Evolutionary conservation across 2,329 filamentous ascomycete species (phyloP), one percentile per base, ranked within the genome.

Genomic region (Scedosporium aurantiacum): DNA sequence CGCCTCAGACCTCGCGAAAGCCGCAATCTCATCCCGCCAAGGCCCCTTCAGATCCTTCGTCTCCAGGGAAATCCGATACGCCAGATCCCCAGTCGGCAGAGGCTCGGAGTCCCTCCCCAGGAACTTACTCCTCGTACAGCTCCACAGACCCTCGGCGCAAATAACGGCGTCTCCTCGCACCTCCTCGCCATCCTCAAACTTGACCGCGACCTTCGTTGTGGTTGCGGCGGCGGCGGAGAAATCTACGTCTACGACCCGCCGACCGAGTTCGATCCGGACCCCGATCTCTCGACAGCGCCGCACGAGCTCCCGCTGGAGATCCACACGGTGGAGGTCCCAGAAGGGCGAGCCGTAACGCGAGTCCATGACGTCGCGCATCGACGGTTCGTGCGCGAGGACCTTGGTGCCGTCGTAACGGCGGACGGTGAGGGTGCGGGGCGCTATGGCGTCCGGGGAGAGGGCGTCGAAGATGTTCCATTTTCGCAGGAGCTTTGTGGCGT

Each of bases 31-130:
- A 7, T 60, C 58, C 2, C 45, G 14, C 43, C 52, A 45, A 1
- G 75, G 74, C 55, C 79, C 74, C 2, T 71, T 71, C 69, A 83
- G 78, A 55, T 80, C 74, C 28, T 77, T 71, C 2, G 76, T 75
- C 3, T 74, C 73, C 12, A 84, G 69, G 5, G 81, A 70, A 56
- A 84, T 73, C 4, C 82, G 77, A 67, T 83, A 84, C 1, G 81
- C 81, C 32, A 83, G 68, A 66, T 84, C 81, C 1, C 82, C 82
- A 0, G 82, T 84, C 57, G 76, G 73, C 14, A 75, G 68, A 1
- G 81, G 78, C 0, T 77, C 76, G 64, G 78, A 74, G 0, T 70
- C 66, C 12, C 69, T 68, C 2, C 75, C 74, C 5, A 81, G 66
- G n/a, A 83, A 70, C 5, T 72, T 68, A 60, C 78, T 74, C 3